Evolutionary conservation across 768 basidiomycete genomes (phyloP), one percentile per base, ranked within the genome.

Genomic region (Pulveroboletus sp.): DNA sequence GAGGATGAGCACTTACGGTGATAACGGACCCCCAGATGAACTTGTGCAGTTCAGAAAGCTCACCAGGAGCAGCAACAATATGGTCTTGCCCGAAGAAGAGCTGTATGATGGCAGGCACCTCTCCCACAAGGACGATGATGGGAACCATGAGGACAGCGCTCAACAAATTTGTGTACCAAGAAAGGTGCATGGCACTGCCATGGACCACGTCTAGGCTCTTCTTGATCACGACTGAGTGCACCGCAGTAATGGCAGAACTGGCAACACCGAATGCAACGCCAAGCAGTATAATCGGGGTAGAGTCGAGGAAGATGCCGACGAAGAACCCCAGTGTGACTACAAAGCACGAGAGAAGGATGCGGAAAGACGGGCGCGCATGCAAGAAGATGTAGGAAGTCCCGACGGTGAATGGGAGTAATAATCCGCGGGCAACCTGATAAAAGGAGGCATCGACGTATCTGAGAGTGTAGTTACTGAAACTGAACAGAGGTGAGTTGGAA

Each of bases 371-470:
- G 6, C 85, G 80, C 9, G 89, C 65, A 54, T 83, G 76, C 27
- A 96, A 82, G 63, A 90, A 73, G 60, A 89, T 23, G 66, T 80
- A 87, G 35, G 94, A 93, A n/a, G 91, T 85, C 61, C 75, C 73
- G 59, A 96, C 92, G 16, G 95, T 98, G 75, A 93, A 88, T 0
- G 95, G 94, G 20, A 98, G 82, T 24, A 98, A 82, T 52, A 98
- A 78, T 10, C 94, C 94, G 14, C 94, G 86, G 1, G 94, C 94
- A 54, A 98, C 87, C 73, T 95, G 93, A 68, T 95, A 93, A 70
- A 95, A 93, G 0, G 92, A 93, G 12, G 91, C 90, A 49, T 93
- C 93, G 58, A 96, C 93, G 61, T 88, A 91, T 82, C 93, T 90
- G 50, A 94, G 78, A 34, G 88, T 92, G 63, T 83, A 93, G 66